Base-by-base conservation (phyloP, 2,329 filamentous ascomycete genomes). In the Pyrenophora seminiperda region DNA sequence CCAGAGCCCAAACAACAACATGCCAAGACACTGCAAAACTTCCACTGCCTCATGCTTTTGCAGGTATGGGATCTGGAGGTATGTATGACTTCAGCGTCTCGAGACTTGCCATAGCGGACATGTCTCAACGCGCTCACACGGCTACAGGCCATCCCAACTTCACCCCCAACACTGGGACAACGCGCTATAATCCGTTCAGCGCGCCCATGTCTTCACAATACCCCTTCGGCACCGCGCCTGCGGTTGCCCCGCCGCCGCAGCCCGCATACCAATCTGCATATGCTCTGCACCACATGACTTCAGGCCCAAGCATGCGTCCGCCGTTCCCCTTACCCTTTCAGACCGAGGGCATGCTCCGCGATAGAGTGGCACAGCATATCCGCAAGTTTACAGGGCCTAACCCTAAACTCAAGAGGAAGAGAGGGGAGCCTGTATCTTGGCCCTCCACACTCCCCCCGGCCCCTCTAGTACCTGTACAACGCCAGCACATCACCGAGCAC, bases 301-400 rank as follows among this genome's bases (percentile, higher is more conserved):
- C n/a, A n/a, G n/a, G n/a, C n/a, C n/a, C n/a, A n/a, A n/a, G n/a
- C n/a, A n/a, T n/a, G n/a, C n/a, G n/a, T n/a, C n/a, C n/a, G n/a
- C n/a, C n/a, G n/a, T n/a, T n/a, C n/a, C n/a, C n/a, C n/a, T n/a
- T 17, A 30, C 3, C 31, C 36, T 30, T 24, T 13, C 42, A 47
- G 6, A 47, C 33, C 7, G 62, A 67, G 40, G 29, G 54, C 0
- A 27, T 50, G 11, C 53, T 65, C 15, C 56, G 60, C 5, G 54
- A 39, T 17, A 55, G 57, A n/a, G 62, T 56, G 2, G 7, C 51
- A 1, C 57, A 62, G 36, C 50, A 54, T 10, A 43, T 63, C 2
- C 48, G 48, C 13, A 55, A 62, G 7, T 49, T 50, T 38, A 48
- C 59, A 5, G 47, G 41, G n/a, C n/a, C n/a, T n/a, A n/a, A n/a